A percentile compares a stretch with the other conserved stretches of the same genome.
These are phyloP conservation scores for Cercospora citrullina DNA, from an alignment of 2,329 filamentous ascomycete genomes.

Conservation along the genomic window DNA sequence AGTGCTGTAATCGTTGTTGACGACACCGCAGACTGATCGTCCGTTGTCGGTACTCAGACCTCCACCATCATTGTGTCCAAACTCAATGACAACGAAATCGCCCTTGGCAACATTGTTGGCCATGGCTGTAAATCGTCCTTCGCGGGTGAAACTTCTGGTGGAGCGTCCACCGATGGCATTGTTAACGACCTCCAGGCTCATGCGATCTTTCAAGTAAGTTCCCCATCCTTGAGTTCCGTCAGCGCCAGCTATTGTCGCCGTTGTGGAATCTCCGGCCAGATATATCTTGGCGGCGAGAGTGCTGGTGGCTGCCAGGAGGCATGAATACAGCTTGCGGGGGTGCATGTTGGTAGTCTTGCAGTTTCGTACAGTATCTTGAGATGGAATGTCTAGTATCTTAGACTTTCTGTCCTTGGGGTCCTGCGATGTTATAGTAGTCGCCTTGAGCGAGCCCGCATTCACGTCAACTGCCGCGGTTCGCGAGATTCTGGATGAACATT, in stretches of 20 bases:
- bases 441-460: neutral
- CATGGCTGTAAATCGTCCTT: slow-evolving; percentile 63
- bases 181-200: slow-evolving; percentile 59
- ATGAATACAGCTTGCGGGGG: neutral
- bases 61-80: slow-evolving; percentile 72
- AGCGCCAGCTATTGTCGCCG: slow-evolving; percentile 46
- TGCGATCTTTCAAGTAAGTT: slow-evolving; percentile 56
- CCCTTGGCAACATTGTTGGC: slow-evolving; percentile 54
- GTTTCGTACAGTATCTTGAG: neutral
- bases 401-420: neutral
- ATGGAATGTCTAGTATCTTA: neutral
- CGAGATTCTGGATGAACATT: neutral
- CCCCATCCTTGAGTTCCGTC: slow-evolving; percentile 59
- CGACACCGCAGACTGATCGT: slow-evolving; percentile 57
- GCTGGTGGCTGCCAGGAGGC: neutral
- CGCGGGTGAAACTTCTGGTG: slow-evolving; percentile 65
- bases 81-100: slow-evolving; percentile 70
- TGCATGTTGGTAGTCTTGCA: neutral
- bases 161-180: slow-evolving; percentile 65
- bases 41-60: slow-evolving; percentile 60
- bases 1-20: slow-evolving; percentile 57
- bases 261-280: slow-evolving; percentile 63
- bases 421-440: neutral
- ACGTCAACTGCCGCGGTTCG: neutral
- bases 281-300: slow-evolving; percentile 47